Base-by-base conservation (phyloP, 2,329 filamentous ascomycete species). In the Sphaerostilbella broomeana region DNA sequence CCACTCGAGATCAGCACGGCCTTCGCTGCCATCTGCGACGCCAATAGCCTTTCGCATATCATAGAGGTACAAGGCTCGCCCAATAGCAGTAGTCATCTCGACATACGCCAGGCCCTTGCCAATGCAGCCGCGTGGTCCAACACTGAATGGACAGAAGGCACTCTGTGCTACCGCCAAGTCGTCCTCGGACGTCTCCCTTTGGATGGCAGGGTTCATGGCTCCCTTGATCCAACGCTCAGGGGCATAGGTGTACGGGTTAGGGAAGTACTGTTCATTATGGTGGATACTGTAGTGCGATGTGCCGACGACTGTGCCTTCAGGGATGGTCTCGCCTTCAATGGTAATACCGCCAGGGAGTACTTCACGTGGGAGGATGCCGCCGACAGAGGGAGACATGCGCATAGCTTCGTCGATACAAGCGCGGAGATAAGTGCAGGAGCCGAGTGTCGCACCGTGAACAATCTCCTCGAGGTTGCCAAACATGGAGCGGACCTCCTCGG, bases 81-180 rank as follows among this genome's bases (percentile, higher is more conserved):
- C 80, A 39, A 85, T 57, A 2, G 78, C 74, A 5, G 75, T 72
- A 36, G 66, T 74, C 71, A 84, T 74, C 64, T 85, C 81, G 30
- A 75, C 69, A 50, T 84, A 82, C 2, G 80, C 80, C 30, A 84
- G 60, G 0, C 73, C 72, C 67, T 85, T 86, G 0, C 82, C 83
- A 39, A 86, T 84, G 53, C 83, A 87, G 2, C 80, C 80, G 9
- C 82, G 65, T 0, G 81, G 77, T 0, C 83, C 83, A 45, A 85
- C 66, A 31, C 74, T 79, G 51, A 87, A 87, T 2, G 86, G 82
- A 46, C 81, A 86, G 61, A 85, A 90, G 1, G 84, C 84, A 22
- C 69, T 71, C 35, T 81, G 73, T 2, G 83, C 81, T 5, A 65
- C 53, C 3, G 68, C 63, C 2, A 76, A 63, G 37, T 76, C 72